A percentile compares a stretch with the other conserved stretches of the same genome.
Evolutionary conservation across 169 alveolate species (phyloP).

Genomic region (Plasmodium vinckei): DNA sequence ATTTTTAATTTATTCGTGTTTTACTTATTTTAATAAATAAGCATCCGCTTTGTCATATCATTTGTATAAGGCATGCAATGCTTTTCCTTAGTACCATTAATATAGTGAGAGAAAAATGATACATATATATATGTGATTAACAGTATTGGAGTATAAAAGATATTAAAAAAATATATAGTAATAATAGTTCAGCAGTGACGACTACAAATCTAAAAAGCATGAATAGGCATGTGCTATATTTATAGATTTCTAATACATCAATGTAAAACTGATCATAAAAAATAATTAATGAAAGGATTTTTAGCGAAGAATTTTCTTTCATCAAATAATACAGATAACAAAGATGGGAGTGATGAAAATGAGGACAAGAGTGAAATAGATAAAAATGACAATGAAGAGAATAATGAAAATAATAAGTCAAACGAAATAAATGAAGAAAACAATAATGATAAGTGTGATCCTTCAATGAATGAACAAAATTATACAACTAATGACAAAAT

Average conservation of each 20-base stretch:
- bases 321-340: neutral
- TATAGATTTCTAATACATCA: neutral
- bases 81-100: no score
- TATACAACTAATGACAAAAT: no score
- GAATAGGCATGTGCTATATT: neutral
- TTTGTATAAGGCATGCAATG: no score
- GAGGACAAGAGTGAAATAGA: neutral
- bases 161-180: neutral
- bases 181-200: neutral
- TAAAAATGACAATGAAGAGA: neutral
- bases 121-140: neutral
- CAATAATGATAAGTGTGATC: neutral
- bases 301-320: slow-evolving; percentile 24
- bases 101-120: neutral
- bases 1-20: no score
- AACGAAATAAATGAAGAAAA: neutral
- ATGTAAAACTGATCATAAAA: neutral
- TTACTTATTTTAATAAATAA: no score
- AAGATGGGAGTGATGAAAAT: neutral
- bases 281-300: slow-evolving; percentile 30
- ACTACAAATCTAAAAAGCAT: neutral
- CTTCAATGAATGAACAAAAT: no score
- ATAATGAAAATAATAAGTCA: neutral
- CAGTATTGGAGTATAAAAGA: no score
- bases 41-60: no score